Evolutionary conservation across 768 basidiomycete genomes (phyloP), one percentile per base, ranked within the genome.

Genomic region (Termitomyces bulborhizus): DNA sequence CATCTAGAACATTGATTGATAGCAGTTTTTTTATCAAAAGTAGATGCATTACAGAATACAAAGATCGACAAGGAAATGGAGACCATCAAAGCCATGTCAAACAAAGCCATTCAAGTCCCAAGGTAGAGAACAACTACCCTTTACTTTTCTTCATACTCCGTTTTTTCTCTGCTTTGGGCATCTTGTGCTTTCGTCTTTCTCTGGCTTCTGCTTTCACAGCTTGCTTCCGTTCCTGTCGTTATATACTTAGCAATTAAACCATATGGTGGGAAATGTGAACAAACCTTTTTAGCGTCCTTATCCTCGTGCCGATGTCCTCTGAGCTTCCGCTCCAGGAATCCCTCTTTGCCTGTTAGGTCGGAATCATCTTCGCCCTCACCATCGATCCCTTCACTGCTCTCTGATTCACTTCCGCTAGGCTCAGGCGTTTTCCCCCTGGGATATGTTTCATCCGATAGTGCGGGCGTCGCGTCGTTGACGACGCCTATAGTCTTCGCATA

Each of bases 161-260:
- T 74, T 92, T 92, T 77, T 98, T 98, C 71, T 96, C 93, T 41
- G 88, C 84, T 67, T 98, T 98, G 45, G 95, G 90, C 78, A 98
- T 93, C 75, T 98, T 98, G 62, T 82, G 77, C 70, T 93, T 92
- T 58, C 96, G 79, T 68, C 82, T 89, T 73, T 97, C 94, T 64
- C 86, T 80, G 39, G 89, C 85, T 68, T 91, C 90, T 53, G 85
- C 86, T 68, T 98, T 98, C 27, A 80, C 82, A 4, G 85, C 84
- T 66, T 91, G 91, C 73, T 98, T 98, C 24, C 95, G 84, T 69
- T 95, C 93, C 94, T 96, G 61, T 16, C 45, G 43, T 54, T 50
- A 52, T 57, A 39, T 46, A 37, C 3, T 54, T 53, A 34, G 32
- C 1, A 3, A 42, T 46, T 34, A 59, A 49, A 27, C 27, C 32